A percentile compares a stretch with the other conserved stretches of the same genome.
Evolutionary conservation across 2,329 filamentous ascomycete genomes (phyloP).

Genomic region (Colletotrichum eremochloae): DNA sequence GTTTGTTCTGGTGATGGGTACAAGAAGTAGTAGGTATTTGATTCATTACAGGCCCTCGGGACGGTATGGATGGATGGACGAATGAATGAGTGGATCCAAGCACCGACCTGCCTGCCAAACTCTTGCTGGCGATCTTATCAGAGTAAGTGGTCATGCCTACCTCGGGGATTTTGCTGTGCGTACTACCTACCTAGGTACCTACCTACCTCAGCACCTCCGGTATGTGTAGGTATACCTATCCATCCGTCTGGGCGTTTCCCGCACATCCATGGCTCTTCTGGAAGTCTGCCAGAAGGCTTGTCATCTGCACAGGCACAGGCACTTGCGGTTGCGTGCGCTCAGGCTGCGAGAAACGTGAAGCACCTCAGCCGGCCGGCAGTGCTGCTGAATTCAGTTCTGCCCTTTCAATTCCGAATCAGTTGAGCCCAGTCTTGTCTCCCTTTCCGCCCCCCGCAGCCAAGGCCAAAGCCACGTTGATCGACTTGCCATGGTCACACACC

Average conservation of each 20-base stretch:
- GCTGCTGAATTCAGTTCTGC: background rate
- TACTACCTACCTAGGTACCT: no score
- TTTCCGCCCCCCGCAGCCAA: background rate
- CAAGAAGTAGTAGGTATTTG: no score
- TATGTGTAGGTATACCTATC: background rate
- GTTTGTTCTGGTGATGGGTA: background rate
- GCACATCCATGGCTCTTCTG: conserved; percentile 16
- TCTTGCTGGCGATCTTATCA: background rate
- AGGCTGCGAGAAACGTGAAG: conserved; percentile 19
- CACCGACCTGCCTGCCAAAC: background rate
- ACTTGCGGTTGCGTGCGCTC: background rate
- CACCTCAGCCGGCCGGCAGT: background rate
- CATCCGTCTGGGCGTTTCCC: conserved; percentile 1
- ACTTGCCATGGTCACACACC: background rate
- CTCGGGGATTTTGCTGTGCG: background rate
- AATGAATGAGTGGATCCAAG: background rate
- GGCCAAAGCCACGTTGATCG: background rate
- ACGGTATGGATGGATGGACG: no score
- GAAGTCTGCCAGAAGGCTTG: conserved; percentile 18
- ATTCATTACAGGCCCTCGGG: background rate
- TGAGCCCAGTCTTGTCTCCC: background rate
- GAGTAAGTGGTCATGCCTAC: background rate
- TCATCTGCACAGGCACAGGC: background rate
- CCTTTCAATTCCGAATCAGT: background rate
- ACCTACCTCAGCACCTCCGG: no score